These are phyloP conservation scores for Millerozyma acaciae DNA, from an alignment of 805 yeast species.

Conservation along the genomic window DNA sequence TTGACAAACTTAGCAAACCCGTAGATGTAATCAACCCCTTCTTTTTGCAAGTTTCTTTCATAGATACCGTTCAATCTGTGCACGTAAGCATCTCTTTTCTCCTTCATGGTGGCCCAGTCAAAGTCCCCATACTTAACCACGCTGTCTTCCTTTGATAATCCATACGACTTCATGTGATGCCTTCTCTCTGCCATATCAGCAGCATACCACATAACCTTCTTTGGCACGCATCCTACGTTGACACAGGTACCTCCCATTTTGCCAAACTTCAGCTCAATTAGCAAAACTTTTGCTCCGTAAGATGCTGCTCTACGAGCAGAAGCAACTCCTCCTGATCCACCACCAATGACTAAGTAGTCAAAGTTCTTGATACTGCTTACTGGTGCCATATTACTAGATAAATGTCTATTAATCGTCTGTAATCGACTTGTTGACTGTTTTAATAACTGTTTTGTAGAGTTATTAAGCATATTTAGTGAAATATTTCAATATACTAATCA, in stretches of 20 bases:
- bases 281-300: constrained; percentile 82
- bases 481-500: too few relatives aligned
- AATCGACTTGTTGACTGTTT: constrained; percentile 18
- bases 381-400: constrained; percentile 51
- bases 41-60: constrained; percentile 79
- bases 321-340: constrained; percentile 99
- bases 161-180: constrained; percentile 76
- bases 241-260: constrained; percentile 97
- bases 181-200: constrained; percentile 80
- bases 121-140: constrained; percentile 52
- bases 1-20: constrained; percentile 82
- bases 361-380: constrained; percentile 50
- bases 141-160: constrained; percentile 57
- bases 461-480: constrained; percentile 10
- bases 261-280: constrained; percentile 69
- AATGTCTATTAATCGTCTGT: constrained; percentile 25
- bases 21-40: constrained; percentile 79
- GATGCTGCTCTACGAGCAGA: constrained; percentile 94
- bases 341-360: constrained; percentile 94
- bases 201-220: constrained; percentile 98
- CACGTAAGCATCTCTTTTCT: constrained; percentile 89
- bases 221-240: constrained; percentile 98
- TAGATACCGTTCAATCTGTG: constrained; percentile 88
- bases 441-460: constrained; percentile 7
- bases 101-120: constrained; percentile 79